Evolutionary conservation across 306 rosid genomes (phyloP).

Genomic region (Hippophae rhamnoides): DNA sequence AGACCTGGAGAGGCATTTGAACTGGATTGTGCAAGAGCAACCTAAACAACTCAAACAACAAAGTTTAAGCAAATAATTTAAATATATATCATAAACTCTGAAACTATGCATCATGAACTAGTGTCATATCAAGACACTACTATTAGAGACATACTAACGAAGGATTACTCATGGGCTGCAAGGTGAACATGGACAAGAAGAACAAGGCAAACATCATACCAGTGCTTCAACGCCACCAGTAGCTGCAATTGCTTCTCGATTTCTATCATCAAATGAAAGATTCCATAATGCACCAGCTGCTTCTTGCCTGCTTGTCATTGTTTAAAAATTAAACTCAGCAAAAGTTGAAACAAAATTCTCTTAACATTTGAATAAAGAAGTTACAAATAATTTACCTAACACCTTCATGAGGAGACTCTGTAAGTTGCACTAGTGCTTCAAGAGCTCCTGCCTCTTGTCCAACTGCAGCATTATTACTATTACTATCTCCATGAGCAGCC

Average conservation of each 20-base stretch:
- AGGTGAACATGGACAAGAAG: background rate
- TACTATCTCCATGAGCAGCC: slow-evolving; percentile 99
- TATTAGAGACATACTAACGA: background rate
- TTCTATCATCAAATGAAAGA: slow-evolving; percentile 95
- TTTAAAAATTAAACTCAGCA: background rate
- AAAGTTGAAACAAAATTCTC: background rate
- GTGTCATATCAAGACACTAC: background rate
- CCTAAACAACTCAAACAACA: slow-evolving; percentile 45
- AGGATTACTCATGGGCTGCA: background rate
- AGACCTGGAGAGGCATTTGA: slow-evolving; percentile 97
- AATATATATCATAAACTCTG: slow-evolving; percentile 4
- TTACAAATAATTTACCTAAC: slow-evolving; percentile 56
- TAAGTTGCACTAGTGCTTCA: slow-evolving; percentile 98
- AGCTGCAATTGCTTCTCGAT: slow-evolving; percentile 94
- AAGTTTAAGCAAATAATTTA: slow-evolving; percentile 17
- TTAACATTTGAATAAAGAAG: background rate
- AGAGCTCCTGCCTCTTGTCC: slow-evolving; percentile 99
- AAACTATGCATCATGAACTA: too few relatives aligned
- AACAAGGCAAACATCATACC: slow-evolving; percentile 41
- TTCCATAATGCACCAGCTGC: slow-evolving; percentile 99
- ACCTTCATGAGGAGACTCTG: slow-evolving; percentile 93
- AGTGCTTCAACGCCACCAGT: slow-evolving; percentile 97
- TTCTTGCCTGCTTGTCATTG: slow-evolving; percentile 59
- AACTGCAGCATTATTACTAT: slow-evolving; percentile 92
- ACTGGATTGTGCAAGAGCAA: slow-evolving; percentile 94